Evolutionary conservation across 768 basidiomycete genomes (phyloP).

Genomic region (Leccinum variicolor): DNA sequence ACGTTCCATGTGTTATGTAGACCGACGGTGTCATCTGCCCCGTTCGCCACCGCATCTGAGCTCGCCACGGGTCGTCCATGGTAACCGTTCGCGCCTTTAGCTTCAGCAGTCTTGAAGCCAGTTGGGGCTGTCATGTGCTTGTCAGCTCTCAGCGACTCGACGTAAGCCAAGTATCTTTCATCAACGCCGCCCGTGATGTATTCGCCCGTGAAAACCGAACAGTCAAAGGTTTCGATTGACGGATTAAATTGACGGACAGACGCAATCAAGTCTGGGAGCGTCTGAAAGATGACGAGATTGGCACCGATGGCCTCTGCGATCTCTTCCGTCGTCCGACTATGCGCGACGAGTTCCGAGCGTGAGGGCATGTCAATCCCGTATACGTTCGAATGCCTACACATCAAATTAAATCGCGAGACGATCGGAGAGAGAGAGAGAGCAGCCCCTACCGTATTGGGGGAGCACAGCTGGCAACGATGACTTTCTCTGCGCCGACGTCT

Average conservation of each 20-base stretch:
- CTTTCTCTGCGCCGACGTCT: constrained; percentile 95
- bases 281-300: constrained; percentile 95
- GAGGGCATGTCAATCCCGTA: constrained; percentile 99
- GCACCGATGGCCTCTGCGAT: constrained; percentile 86
- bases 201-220: constrained; percentile 96
- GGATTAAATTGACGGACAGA: constrained; percentile 87
- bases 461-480: constrained; percentile 95
- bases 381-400: constrained; percentile 77
- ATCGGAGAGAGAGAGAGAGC: neutral
- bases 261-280: constrained; percentile 78
- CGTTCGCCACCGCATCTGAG: constrained; percentile 49
- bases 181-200: constrained; percentile 95
- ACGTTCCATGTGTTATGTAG: constrained; percentile 69
- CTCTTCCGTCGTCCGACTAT: constrained; percentile 64
- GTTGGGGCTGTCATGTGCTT: constrained; percentile 10
- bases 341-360: constrained; percentile 86
- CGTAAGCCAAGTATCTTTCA: constrained; percentile 68
- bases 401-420: constrained; percentile 1
- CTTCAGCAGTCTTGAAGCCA: constrained; percentile 32
- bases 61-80: constrained; percentile 23
- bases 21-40: constrained; percentile 74
- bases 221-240: constrained; percentile 77
- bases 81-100: constrained; percentile 28
- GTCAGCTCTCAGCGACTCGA: constrained; percentile 81
- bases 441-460: constrained; percentile 81